A percentile compares a stretch with the other conserved stretches of the same genome.
phyloP scores from a whole-genome alignment of 345 rosid species.

The Salix caprea region DNA sequence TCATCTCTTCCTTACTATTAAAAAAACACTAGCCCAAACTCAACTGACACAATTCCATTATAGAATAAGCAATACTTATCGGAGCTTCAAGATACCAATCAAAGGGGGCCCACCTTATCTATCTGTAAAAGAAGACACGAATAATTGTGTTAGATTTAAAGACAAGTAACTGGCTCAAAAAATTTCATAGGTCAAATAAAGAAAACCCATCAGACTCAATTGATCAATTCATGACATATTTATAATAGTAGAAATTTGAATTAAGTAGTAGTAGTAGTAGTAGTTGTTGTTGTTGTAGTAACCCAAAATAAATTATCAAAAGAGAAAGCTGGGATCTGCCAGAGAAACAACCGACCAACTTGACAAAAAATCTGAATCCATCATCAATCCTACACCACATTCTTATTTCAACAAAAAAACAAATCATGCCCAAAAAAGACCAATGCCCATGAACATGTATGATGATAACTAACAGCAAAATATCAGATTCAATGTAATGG shows the following conservation, averaged over 20 bases:
- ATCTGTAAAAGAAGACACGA: background rate
- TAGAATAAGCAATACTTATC: slow-evolving; percentile 28
- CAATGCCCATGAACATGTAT: background rate
- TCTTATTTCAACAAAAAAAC: slow-evolving; percentile 14
- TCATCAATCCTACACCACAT: slow-evolving; percentile 55
- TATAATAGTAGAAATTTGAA: background rate
- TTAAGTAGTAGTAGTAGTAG: background rate
- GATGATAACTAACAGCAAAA: background rate
- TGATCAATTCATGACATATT: background rate
- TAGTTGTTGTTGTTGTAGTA: rapidly evolving
- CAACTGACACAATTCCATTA: slow-evolving; percentile 8
- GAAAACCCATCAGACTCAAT: background rate
- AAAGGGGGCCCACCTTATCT: slow-evolving; percentile 13
- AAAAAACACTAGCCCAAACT: slow-evolving; percentile 1
- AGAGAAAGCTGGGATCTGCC: slow-evolving; percentile 31
- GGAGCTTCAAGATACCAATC: slow-evolving; percentile 1
- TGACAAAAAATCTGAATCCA: slow-evolving; percentile 42
- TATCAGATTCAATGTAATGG: background rate
- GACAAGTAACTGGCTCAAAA: background rate
- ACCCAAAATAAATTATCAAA: slow-evolving; percentile 15
- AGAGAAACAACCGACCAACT: slow-evolving; percentile 37
- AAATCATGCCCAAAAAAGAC: slow-evolving; percentile 16
- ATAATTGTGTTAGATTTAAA: background rate
- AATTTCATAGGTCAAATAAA: background rate
- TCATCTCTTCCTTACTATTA: slow-evolving; percentile 20